Evolutionary conservation across 2,329 filamentous ascomycete genomes (phyloP).

Genomic region (Malbranchea zuffiana): DNA sequence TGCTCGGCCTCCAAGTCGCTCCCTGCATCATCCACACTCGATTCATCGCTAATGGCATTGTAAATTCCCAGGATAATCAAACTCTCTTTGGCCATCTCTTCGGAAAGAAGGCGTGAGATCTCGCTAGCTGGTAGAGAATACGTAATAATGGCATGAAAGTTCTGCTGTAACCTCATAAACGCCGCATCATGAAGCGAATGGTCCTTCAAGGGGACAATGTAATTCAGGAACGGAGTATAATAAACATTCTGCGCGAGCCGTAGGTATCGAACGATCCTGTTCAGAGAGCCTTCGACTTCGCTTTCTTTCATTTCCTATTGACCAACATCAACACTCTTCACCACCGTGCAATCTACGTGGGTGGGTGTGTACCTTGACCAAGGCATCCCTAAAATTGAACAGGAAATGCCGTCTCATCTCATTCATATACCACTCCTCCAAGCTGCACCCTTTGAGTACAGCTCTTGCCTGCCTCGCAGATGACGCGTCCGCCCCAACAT

Average conservation of each 20-base stretch:
- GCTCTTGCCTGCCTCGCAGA: slow-evolving; percentile 12
- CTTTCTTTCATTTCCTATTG: slow-evolving; percentile 20
- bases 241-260: slow-evolving; percentile 30
- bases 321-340: not conserved
- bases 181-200: slow-evolving; percentile 20
- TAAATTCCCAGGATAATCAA: slow-evolving; percentile 34
- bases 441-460: slow-evolving; percentile 19
- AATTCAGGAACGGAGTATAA: slow-evolving; percentile 26
- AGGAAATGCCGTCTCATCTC: slow-evolving; percentile 36
- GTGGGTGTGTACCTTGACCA: slow-evolving; percentile 28
- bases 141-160: slow-evolving; percentile 38
- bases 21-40: not conserved
- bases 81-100: slow-evolving; percentile 36
- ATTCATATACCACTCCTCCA: slow-evolving; percentile 35
- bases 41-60: slow-evolving; percentile 10
- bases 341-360: too few relatives aligned
- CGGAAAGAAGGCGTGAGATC: slow-evolving; percentile 36
- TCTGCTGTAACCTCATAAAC: slow-evolving; percentile 30
- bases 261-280: slow-evolving; percentile 26
- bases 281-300: slow-evolving; percentile 20
- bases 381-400: slow-evolving; percentile 24
- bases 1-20: too few relatives aligned
- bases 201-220: slow-evolving; percentile 24
- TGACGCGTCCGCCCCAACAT: slow-evolving; percentile 21
- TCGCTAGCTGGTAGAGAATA: slow-evolving; percentile 35